phyloP scores from a whole-genome alignment of 768 basidiomycete genomes.

The Lentinula lateritia region DNA sequence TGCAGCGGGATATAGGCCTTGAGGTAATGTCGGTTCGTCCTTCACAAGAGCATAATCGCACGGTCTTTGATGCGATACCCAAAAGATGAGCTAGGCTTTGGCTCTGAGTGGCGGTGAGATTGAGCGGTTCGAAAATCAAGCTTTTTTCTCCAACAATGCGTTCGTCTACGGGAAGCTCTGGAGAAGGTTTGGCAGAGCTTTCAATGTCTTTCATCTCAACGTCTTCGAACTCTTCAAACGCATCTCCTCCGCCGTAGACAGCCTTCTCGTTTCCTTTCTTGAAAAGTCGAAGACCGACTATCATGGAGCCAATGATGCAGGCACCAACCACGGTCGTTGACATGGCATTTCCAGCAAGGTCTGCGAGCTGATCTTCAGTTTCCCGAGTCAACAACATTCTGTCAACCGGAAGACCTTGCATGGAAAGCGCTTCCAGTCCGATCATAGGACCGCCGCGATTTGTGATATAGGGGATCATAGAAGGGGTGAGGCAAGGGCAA shows the following conservation, averaged over 20 bases:
- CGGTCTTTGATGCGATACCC: slow-evolving; percentile 57
- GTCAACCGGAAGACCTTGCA: slow-evolving; percentile 93
- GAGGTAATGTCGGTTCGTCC: slow-evolving; percentile 76
- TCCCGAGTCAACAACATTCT: slow-evolving; percentile 89
- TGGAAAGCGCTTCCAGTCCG: slow-evolving; percentile 85
- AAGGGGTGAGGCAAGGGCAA: slow-evolving; percentile 89
- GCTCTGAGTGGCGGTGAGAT: slow-evolving; percentile 53
- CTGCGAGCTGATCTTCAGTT: slow-evolving; percentile 88
- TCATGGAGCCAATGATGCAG: slow-evolving; percentile 78
- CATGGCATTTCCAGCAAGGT: slow-evolving; percentile 97
- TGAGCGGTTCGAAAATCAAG: slow-evolving; percentile 57
- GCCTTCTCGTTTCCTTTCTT: slow-evolving; percentile 58
- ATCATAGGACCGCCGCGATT: slow-evolving; percentile 96
- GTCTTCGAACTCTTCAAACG: slow-evolving; percentile 21
- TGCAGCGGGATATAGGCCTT: slow-evolving; percentile 60
- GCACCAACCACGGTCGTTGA: slow-evolving; percentile 94
- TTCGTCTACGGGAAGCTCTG: slow-evolving; percentile 30
- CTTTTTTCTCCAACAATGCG: slow-evolving; percentile 71
- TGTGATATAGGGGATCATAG: slow-evolving; percentile 95
- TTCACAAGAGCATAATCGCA: slow-evolving; percentile 87
- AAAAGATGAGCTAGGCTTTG: slow-evolving; percentile 53
- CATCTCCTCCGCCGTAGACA: slow-evolving; percentile 53
- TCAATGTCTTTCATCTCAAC: slow-evolving; percentile 47
- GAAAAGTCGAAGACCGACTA: slow-evolving; percentile 60
- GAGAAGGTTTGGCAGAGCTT: not conserved